Evolutionary conservation across 1,284 basidiomycete species (phyloP).

Genomic region (Phellinidium pouzarii): DNA sequence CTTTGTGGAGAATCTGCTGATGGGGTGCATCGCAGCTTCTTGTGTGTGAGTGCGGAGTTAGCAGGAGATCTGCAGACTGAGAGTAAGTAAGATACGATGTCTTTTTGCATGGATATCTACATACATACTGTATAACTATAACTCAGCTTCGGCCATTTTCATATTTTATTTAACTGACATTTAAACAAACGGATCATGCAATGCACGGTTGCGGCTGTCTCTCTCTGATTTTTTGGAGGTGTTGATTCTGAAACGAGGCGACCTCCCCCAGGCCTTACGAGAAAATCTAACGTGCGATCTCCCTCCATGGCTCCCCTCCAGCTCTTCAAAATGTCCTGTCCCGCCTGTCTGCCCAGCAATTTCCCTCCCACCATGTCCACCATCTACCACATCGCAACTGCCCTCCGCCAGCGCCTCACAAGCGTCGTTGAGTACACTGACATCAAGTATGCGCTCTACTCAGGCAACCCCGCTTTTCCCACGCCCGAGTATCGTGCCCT

Average conservation of each 20-base stretch:
- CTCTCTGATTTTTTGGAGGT: not conserved
- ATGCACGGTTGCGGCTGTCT: not conserved
- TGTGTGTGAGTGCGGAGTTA: constrained; percentile 7
- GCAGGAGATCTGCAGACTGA: not conserved
- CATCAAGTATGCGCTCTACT: not conserved
- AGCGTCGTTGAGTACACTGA: not conserved
- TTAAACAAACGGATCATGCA: not conserved
- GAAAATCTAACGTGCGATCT: not conserved
- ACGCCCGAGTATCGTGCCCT: not conserved
- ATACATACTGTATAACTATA: too few relatives aligned
- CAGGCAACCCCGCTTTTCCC: not conserved
- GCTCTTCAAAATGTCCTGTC: too few relatives aligned
- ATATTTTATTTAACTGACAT: not conserved
- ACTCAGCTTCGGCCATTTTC: not conserved
- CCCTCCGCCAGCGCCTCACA: not conserved
- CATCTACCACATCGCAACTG: not conserved
- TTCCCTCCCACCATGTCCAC: too few relatives aligned
- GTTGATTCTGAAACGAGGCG: not conserved
- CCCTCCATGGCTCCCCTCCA: not conserved
- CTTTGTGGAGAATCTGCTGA: not conserved
- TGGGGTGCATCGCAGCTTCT: constrained; percentile 7
- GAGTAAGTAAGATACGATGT: not conserved
- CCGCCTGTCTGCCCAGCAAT: too few relatives aligned
- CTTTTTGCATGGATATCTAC: not conserved
- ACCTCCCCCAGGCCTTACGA: not conserved